A percentile compares a stretch with the other conserved stretches of the same genome.
Evolutionary conservation across 139 green algal species (phyloP).

Genomic region (Chlorella vulgaris): DNA sequence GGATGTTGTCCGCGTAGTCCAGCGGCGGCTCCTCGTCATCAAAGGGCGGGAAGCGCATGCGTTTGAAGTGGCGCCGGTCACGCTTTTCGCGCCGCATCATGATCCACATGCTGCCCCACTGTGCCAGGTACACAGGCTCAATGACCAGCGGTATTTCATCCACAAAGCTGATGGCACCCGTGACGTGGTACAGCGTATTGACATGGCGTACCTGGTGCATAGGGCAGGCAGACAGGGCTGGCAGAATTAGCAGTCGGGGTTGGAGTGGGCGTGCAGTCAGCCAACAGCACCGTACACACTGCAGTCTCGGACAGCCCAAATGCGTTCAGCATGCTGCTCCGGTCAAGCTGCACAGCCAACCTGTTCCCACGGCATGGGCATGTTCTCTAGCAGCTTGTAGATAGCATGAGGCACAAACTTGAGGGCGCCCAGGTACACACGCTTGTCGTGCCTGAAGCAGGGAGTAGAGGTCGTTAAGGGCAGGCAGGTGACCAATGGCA

Average conservation of each 20-base stretch:
- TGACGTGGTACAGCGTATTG: conserved; percentile 98
- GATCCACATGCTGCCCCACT: conserved; percentile 99
- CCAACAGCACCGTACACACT: not conserved
- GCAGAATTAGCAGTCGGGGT: not conserved
- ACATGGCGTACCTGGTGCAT: conserved; percentile 88
- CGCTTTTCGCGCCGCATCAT: conserved; percentile 99
- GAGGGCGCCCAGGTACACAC: conserved; percentile 98
- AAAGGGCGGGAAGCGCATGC: conserved; percentile 99
- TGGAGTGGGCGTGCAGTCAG: not conserved
- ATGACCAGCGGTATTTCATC: conserved; percentile 98
- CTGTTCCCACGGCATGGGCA: conserved; percentile 99
- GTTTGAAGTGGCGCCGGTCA: conserved; percentile 99
- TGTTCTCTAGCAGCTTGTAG: conserved; percentile 99
- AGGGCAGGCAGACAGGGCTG: not conserved
- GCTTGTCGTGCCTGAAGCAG: conserved; percentile 88
- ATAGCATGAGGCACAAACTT: conserved; percentile 99
- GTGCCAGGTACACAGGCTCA: conserved; percentile 95
- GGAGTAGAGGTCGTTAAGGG: not conserved
- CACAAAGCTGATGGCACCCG: conserved; percentile 99
- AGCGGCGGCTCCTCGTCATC: conserved; percentile 99
- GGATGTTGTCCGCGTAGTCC: conserved; percentile 98
- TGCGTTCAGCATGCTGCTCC: not conserved
- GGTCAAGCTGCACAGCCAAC: conserved; percentile 26
- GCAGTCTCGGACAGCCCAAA: no score
- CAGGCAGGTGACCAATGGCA: not conserved